Conservation (phyloP, 306 rosid species). For the Benincasa hispida region DNA sequence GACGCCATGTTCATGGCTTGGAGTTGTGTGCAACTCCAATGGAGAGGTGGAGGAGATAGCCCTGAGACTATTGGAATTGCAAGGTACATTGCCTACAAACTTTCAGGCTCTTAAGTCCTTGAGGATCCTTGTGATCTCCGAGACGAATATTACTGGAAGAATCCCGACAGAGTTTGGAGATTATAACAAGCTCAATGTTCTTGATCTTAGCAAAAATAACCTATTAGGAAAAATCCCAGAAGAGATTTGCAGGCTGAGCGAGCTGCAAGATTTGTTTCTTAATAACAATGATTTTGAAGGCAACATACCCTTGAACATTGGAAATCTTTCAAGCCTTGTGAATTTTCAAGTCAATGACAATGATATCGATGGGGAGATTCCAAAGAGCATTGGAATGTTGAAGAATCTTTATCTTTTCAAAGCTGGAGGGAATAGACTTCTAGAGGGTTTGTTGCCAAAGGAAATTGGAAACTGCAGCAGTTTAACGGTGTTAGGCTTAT, state of each 20-base stretch:
- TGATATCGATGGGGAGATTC: constrained; percentile 48
- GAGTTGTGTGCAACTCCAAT: constrained; percentile 46
- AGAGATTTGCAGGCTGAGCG: constrained; percentile 52
- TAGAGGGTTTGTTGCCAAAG: constrained; percentile 59
- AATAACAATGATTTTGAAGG: constrained; percentile 55
- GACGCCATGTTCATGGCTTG: constrained; percentile 77
- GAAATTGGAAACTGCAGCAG: constrained; percentile 79
- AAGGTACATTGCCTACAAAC: constrained; percentile 72
- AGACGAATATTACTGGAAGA: constrained; percentile 47
- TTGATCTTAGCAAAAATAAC: constrained; percentile 54
- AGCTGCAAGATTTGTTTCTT: constrained; percentile 37
- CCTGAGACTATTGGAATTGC: constrained; percentile 41
- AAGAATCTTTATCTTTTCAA: constrained; percentile 43
- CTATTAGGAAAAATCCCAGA: constrained; percentile 61
- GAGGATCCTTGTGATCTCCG: constrained; percentile 34
- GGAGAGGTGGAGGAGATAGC: constrained; percentile 46
- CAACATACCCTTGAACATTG: constrained; percentile 38
- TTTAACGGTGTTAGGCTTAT: constrained; percentile 65
- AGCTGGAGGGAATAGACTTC: constrained; percentile 65
- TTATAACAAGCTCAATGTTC: constrained; percentile 27
- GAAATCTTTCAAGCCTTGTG: constrained; percentile 51
- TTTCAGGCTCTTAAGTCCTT: constrained; percentile 48
- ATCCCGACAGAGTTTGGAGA: constrained; percentile 63
- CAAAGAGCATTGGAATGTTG: constrained; percentile 53
- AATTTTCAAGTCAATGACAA: constrained; percentile 58